Percentiles rank a stretch among this genome's conserved stretches.
These are phyloP conservation scores for Otatea glauca DNA, from an alignment of 176 grass and related monocot genomes.

Conservation along the genomic window DNA sequence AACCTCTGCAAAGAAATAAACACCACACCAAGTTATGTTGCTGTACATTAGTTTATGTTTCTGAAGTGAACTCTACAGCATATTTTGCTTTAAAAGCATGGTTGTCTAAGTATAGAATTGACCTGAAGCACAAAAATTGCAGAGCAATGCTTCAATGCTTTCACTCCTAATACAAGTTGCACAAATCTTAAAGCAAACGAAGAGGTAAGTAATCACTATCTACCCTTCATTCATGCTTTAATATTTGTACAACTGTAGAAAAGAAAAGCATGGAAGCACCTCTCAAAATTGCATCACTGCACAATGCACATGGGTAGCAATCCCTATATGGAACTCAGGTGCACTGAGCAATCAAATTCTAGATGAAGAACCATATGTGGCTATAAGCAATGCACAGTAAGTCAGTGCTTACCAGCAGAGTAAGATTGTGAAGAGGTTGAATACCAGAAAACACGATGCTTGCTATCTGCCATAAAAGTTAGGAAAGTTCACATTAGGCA, in stretches of 20 bases:
- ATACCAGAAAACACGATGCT: constrained; percentile 59
- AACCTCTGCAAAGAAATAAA: constrained; percentile 47
- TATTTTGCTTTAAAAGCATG: constrained; percentile 25
- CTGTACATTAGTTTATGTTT: not conserved
- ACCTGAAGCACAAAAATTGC: not conserved
- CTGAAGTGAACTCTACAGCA: constrained; percentile 15
- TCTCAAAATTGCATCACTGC: constrained; percentile 14
- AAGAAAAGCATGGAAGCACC: too few relatives aligned
- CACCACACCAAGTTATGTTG: constrained; percentile 10
- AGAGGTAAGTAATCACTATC: too few relatives aligned
- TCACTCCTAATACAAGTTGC: too few relatives aligned
- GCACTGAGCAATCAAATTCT: constrained; percentile 25
- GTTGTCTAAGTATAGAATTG: not conserved
- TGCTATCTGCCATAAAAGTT: constrained; percentile 51
- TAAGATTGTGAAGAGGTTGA: constrained; percentile 59
- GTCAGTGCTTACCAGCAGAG: constrained; percentile 47
- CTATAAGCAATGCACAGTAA: not conserved
- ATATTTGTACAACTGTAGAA: too few relatives aligned
- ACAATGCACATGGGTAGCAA: constrained; percentile 10
- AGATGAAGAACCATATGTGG: not conserved
- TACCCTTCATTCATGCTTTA: too few relatives aligned
- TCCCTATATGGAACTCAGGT: constrained; percentile 4
- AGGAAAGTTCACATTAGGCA: not conserved
- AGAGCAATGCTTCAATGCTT: too few relatives aligned
- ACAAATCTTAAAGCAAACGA: too few relatives aligned